Base-by-base conservation (phyloP, 805 yeast species). In the Sugiyamaella qingdaonensis region DNA sequence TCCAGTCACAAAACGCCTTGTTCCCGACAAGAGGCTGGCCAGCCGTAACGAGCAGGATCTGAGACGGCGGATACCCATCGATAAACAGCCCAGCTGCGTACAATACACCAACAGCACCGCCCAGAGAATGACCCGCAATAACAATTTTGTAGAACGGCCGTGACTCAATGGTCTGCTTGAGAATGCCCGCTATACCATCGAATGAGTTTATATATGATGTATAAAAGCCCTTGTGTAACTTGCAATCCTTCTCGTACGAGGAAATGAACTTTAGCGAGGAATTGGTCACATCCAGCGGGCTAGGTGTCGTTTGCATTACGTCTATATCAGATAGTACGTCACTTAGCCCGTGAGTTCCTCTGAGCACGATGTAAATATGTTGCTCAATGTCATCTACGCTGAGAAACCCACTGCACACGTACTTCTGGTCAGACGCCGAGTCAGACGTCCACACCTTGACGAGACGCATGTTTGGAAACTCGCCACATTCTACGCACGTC, bases 91-190 rank as follows among this genome's bases (percentile, higher is more conserved):
- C 92, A 19, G 81, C 70, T 0, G 86, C 91, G 10, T 79, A 76
- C 31, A 87, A 67, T 2, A 74, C 67, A 1, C 89, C 84, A 47
- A 84, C 65, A 0, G 90, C 89, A 4, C 84, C 94, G 1, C 90
- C 91, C 37, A 86, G 68, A 0, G 94, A 86, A 66, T 87, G 95
- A 0, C 95, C 94, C 1, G 81, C 71, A 1, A 84, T 73, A 1
- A 76, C 73, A 2, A 85, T 53, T 27, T 72, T 63, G 63, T 82
- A 84, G 16, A 72, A 74, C 0, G 81, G 78, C 61, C 75, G 66
- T 9, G 18, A 27, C 11, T n/a, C 29, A 11, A 53, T 33, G 7
- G 48, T 31, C 13, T 10, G 10, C 8, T 4, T 14, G 14, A 53
- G 41, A 11, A 14, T 8, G 4, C 29, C 32, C 8, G 3, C 18